A percentile compares a stretch with the other conserved stretches of the same genome.
These are phyloP conservation scores for Agrostemma githago DNA, from an alignment of 148 eudicot genomes.

Conservation along the genomic window DNA sequence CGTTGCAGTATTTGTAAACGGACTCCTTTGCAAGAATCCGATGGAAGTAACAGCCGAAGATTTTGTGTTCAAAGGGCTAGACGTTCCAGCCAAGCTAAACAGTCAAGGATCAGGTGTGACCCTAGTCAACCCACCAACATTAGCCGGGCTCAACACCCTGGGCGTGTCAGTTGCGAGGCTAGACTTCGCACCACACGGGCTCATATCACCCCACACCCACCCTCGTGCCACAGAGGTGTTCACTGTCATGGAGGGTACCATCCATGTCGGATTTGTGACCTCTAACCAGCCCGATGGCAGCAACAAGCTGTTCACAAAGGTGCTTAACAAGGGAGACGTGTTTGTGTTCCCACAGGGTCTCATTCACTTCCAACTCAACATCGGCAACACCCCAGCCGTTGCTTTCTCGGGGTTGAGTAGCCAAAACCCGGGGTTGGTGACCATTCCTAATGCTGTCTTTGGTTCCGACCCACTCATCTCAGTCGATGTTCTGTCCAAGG, in stretches of 20 bases:
- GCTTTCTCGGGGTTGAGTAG: constrained; percentile 9
- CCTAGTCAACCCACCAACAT: neutral
- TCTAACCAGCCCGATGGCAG: constrained; percentile 9
- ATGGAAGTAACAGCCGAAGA: constrained; percentile 15
- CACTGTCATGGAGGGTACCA: constrained; percentile 12
- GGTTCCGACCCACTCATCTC: constrained; percentile 4
- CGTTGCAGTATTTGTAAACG: constrained; percentile 15
- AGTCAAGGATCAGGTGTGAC: neutral
- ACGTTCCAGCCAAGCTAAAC: constrained; percentile 1
- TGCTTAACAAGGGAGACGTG: constrained; percentile 13
- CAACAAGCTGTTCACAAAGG: constrained; percentile 14
- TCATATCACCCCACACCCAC: constrained; percentile 13
- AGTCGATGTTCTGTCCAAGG: constrained; percentile 7
- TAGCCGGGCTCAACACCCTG: constrained; percentile 1
- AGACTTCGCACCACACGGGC: constrained; percentile 10
- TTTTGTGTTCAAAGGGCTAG: constrained; percentile 8
- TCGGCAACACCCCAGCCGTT: constrained; percentile 2
- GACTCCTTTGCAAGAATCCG: constrained; percentile 14
- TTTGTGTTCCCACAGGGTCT: constrained; percentile 10
- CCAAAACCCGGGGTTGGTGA: constrained; percentile 10
- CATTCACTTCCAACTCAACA: constrained; percentile 10
- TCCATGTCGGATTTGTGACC: constrained; percentile 7
- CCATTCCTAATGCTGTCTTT: constrained; percentile 4
- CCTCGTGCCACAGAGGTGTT: constrained; percentile 14
- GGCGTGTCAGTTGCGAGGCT: constrained; percentile 6